Evolutionary conservation across 371 early-diverging fungal species (phyloP).

Genomic region (Mortierella polycephala): DNA sequence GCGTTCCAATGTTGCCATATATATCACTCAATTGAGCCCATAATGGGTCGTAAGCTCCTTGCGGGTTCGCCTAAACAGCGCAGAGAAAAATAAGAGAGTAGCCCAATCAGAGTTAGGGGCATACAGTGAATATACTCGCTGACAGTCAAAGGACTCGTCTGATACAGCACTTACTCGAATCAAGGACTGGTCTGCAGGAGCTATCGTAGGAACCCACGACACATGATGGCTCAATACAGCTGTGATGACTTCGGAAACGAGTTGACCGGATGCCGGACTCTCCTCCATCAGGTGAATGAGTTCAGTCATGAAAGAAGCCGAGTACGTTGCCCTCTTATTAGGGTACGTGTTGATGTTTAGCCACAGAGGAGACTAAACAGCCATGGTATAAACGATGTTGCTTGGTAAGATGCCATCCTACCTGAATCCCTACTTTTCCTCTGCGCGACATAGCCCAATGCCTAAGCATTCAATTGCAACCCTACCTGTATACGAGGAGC

Average conservation of each 20-base stretch:
- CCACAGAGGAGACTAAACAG: conserved; percentile 69
- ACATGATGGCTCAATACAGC: conserved; percentile 68
- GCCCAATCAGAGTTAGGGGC: too few species aligned
- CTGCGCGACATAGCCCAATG: background rate
- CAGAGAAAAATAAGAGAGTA: background rate
- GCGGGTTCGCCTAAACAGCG: conserved; percentile 42
- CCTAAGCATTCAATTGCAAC: background rate
- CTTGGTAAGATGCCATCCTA: too few species aligned
- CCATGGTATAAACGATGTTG: background rate
- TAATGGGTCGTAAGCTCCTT: conserved; percentile 72
- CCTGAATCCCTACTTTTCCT: background rate
- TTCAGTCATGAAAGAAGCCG: conserved; percentile 62
- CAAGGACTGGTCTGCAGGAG: conserved; percentile 58
- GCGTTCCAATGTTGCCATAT: conserved; percentile 69
- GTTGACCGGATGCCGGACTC: conserved; percentile 26
- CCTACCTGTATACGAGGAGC: conserved; percentile 72
- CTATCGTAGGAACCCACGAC: conserved; percentile 74
- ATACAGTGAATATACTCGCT: too few species aligned
- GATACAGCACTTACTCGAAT: conserved; percentile 21
- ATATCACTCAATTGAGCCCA: conserved; percentile 78
- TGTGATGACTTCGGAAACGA: conserved; percentile 65
- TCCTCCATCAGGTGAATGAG: conserved; percentile 60
- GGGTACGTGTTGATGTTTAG: conserved; percentile 75
- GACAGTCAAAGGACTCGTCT: too few species aligned
- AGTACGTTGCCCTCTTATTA: conserved; percentile 59